phyloP scores from a whole-genome alignment of 306 rosid species.

The Begonia loranthoides region DNA sequence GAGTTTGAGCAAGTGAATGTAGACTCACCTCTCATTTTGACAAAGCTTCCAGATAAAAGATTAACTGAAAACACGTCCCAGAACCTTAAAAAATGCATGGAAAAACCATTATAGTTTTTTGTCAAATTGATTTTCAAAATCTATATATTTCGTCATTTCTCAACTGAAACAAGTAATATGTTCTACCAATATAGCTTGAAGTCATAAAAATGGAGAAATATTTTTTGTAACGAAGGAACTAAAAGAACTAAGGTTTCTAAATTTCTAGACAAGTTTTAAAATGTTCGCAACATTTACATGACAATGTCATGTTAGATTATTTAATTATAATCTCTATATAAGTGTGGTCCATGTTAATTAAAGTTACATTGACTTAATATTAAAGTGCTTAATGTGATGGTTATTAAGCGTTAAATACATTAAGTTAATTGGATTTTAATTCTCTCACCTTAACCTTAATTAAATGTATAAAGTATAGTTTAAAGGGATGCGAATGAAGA shows the following conservation, averaged over 20 bases:
- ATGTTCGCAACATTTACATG: conserved; percentile 36
- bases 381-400: too few relatives aligned
- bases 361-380: too few relatives aligned
- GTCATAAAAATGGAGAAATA: background rate
- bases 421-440: too few relatives aligned
- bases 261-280: background rate
- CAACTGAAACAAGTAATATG: background rate
- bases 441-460: too few relatives aligned
- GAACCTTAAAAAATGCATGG: background rate
- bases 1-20: conserved; percentile 1
- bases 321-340: too few relatives aligned
- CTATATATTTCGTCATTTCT: background rate
- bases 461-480: too few relatives aligned
- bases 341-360: too few relatives aligned
- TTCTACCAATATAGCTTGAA: background rate
- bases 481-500: too few relatives aligned
- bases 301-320: too few relatives aligned
- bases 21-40: conserved; percentile 72
- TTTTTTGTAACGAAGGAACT: too few relatives aligned
- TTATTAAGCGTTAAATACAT: too few relatives aligned
- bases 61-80: background rate
- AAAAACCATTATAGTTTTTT: background rate
- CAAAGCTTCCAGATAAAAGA: conserved; percentile 56
- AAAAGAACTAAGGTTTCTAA: background rate
- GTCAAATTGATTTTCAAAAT: background rate